A percentile compares a stretch with the other conserved stretches of the same genome.
These are phyloP conservation scores for Scheffersomyces segobiensis DNA, from an alignment of 1,139 yeast species.

Conservation along the genomic window DNA sequence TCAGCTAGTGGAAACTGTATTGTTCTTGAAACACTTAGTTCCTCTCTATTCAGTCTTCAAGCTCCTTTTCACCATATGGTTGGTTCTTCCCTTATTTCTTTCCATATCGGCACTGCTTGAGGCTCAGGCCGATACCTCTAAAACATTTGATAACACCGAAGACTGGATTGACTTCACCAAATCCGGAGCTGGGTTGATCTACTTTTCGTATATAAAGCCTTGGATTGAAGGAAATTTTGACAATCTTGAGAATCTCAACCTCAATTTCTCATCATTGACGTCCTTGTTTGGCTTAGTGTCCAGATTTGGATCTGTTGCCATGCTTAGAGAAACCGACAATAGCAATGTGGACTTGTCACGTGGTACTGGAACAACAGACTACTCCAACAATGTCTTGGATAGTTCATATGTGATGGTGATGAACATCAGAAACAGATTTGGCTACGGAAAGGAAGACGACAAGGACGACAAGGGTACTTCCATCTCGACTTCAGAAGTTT, in stretches of 20 bases:
- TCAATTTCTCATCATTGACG: not conserved
- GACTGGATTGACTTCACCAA: conserved; percentile 20
- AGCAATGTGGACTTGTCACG: not conserved
- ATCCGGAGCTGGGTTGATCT: conserved; percentile 41
- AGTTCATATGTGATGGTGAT: conserved; percentile 17
- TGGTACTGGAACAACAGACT: not conserved
- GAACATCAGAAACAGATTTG: conserved; percentile 12
- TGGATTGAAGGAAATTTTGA: conserved; percentile 24
- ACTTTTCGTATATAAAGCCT: conserved; percentile 33
- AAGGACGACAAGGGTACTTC: not conserved
- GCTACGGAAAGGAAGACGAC: conserved; percentile 3
- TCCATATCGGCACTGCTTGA: conserved; percentile 33
- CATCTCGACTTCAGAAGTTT: conserved; percentile 24
- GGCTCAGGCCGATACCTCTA: not conserved
- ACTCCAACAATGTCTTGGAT: conserved; percentile 7
- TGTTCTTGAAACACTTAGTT: conserved; percentile 34
- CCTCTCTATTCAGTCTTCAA: conserved; percentile 51
- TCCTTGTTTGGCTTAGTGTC: not conserved
- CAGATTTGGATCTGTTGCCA: not conserved
- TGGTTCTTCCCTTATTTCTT: conserved; percentile 52
- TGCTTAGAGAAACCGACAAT: not conserved
- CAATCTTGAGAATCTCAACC: not conserved
- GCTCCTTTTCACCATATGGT: conserved; percentile 50
- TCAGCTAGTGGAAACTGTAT: conserved; percentile 30
- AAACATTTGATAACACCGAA: conserved; percentile 11